Evolutionary conservation across 495 filamentous ascomycete genomes (phyloP).

Genomic region (Talaromyces borbonicus): DNA sequence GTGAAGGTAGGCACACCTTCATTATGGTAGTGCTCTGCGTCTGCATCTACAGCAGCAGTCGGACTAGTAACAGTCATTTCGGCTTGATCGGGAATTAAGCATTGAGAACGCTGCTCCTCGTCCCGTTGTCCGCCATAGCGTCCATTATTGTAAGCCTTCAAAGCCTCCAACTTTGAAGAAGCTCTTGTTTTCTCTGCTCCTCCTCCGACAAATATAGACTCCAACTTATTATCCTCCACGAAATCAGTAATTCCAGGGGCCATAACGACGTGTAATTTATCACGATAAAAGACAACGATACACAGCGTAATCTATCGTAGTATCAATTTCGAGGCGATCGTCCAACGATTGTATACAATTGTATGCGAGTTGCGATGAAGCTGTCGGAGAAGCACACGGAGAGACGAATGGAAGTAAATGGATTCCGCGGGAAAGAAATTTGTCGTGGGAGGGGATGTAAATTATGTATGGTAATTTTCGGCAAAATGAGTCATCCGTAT

Average conservation of each 20-base stretch:
- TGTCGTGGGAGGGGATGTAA: constrained; percentile 2
- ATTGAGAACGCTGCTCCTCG: background rate
- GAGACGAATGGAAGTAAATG: constrained; percentile 5
- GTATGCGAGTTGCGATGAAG: background rate
- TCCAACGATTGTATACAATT: too few species aligned
- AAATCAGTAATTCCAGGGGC: constrained; percentile 3
- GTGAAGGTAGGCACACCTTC: constrained; percentile 1
- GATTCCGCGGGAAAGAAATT: constrained; percentile 8
- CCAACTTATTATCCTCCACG: background rate
- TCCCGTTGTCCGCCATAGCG: background rate
- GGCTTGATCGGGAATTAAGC: too few species aligned
- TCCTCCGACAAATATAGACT: too few species aligned
- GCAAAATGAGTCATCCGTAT: constrained; percentile 5
- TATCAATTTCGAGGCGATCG: background rate
- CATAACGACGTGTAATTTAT: background rate
- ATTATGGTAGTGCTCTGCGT: background rate
- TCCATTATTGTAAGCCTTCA: background rate
- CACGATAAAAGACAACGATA: background rate
- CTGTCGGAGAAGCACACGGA: constrained; percentile 7
- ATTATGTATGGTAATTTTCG: constrained; percentile 9
- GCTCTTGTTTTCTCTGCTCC: background rate
- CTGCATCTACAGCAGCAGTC: too few species aligned
- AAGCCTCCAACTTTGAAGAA: background rate
- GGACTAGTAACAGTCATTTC: too few species aligned
- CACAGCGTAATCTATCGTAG: background rate